phyloP scores from a whole-genome alignment of 306 rosid species.

The Malus sieversii region DNA sequence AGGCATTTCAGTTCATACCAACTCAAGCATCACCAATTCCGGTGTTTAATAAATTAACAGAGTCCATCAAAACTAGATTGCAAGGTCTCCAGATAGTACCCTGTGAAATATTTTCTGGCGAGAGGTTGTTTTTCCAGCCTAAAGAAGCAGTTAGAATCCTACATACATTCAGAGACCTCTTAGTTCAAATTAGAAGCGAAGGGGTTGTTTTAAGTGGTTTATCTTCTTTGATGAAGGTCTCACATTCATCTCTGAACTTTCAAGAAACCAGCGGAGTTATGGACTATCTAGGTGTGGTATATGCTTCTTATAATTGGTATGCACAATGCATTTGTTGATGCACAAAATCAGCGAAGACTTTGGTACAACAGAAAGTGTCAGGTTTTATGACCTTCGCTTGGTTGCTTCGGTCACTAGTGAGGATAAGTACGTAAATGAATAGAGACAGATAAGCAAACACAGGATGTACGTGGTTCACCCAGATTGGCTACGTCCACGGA shows the following conservation, averaged over 20 bases:
- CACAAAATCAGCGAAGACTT: too few species aligned
- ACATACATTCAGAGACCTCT: constrained; percentile 4
- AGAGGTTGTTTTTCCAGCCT: neutral
- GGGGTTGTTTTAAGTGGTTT: neutral
- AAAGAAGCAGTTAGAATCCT: neutral
- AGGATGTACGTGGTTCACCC: too few species aligned
- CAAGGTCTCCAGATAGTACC: neutral
- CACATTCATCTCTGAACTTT: constrained; percentile 1
- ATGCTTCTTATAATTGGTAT: neutral
- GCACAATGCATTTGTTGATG: too few species aligned
- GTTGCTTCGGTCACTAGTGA: too few species aligned
- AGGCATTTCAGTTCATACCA: constrained; percentile 7
- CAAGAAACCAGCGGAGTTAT: neutral
- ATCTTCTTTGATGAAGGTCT: neutral
- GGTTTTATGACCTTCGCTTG: too few species aligned
- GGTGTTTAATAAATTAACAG: neutral
- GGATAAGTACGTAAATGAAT: too few species aligned
- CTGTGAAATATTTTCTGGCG: neutral
- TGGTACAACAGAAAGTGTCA: too few species aligned
- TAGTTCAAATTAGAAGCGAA: neutral
- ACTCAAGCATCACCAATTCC: constrained; percentile 1
- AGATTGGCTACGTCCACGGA: too few species aligned
- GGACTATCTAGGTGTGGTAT: constrained; percentile 8
- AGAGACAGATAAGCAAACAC: too few species aligned
- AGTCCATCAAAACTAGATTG: neutral